Evolutionary conservation across 345 rosid genomes (phyloP).

Genomic region (Kernera saxatilis): DNA sequence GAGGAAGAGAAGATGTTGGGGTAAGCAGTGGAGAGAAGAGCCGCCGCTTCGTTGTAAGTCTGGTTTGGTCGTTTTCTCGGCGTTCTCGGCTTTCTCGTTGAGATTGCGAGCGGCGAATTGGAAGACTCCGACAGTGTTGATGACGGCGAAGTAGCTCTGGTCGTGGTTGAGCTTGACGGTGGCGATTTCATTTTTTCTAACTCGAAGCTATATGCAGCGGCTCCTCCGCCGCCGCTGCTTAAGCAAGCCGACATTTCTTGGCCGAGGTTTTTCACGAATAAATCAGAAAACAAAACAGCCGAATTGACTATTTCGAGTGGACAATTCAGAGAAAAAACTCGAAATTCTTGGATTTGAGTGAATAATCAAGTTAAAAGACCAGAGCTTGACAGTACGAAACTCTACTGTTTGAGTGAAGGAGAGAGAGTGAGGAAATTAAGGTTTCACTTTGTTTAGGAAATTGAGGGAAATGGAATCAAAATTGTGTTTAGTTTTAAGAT

Average conservation of each 20-base stretch:
- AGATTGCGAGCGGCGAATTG: constrained; percentile 67
- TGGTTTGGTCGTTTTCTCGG: constrained; percentile 87
- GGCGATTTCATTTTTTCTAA: constrained; percentile 65
- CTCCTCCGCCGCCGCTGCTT: constrained; percentile 67
- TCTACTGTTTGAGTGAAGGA: neutral
- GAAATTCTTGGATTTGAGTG: neutral
- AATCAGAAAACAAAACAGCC: neutral
- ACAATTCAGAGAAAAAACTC: neutral
- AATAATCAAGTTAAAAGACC: neutral
- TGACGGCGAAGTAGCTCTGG: constrained; percentile 57
- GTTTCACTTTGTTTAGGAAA: neutral
- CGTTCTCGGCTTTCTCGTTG: constrained; percentile 77
- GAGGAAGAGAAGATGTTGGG: constrained; percentile 56
- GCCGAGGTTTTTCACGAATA: neutral
- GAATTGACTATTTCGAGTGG: neutral
- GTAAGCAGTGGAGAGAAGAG: constrained; percentile 82
- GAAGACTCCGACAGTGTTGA: constrained; percentile 74
- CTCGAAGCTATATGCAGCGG: constrained; percentile 55
- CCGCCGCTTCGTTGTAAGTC: constrained; percentile 91
- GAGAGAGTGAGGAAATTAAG: constrained; percentile 14
- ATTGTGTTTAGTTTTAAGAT: neutral
- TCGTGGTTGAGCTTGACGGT: constrained; percentile 43
- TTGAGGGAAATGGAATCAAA: neutral
- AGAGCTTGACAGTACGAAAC: neutral
- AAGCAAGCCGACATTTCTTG: constrained; percentile 65